phyloP scores from a whole-genome alignment of 2,329 filamentous ascomycete genomes.

The Talaromyces islandicus region DNA sequence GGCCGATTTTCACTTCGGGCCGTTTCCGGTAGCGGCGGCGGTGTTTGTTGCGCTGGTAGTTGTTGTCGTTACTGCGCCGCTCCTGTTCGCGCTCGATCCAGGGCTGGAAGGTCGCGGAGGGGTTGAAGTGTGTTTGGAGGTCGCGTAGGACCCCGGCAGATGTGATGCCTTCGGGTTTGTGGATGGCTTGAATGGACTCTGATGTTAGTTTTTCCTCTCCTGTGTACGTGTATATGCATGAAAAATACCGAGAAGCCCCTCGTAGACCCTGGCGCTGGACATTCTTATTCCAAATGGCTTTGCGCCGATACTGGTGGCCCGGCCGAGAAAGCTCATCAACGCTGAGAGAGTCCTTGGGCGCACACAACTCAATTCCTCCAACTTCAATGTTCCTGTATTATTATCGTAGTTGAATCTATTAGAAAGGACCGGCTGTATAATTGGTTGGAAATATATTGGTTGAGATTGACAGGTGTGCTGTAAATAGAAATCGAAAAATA shows the following conservation, averaged over 20 bases:
- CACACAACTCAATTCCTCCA: background rate
- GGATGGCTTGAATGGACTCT: slow-evolving; percentile 61
- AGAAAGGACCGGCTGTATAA: background rate
- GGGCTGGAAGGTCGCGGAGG: slow-evolving; percentile 71
- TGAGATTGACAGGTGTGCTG: background rate
- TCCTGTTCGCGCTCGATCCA: slow-evolving; percentile 62
- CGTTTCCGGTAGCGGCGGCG: slow-evolving; percentile 45
- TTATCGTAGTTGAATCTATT: background rate
- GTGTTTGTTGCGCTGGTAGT: slow-evolving; percentile 56
- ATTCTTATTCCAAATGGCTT: slow-evolving; percentile 30
- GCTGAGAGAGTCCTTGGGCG: background rate
- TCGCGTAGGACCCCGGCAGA: slow-evolving; percentile 89
- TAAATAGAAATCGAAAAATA: background rate
- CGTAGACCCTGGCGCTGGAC: slow-evolving; percentile 47
- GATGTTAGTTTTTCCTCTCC: slow-evolving; percentile 1
- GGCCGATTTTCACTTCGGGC: slow-evolving; percentile 82
- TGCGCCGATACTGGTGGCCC: slow-evolving; percentile 13
- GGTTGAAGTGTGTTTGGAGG: slow-evolving; percentile 76
- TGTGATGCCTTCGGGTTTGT: slow-evolving; percentile 81
- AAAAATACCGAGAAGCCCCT: slow-evolving; percentile 56
- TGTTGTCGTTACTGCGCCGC: slow-evolving; percentile 51
- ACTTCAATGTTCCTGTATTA: background rate
- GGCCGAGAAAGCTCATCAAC: slow-evolving; percentile 24
- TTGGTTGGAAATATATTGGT: background rate
- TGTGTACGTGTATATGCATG: background rate